These are phyloP conservation scores for Byssochlamys sp. DNA, from an alignment of 2,329 filamentous ascomycete species.

Conservation along the genomic window DNA sequence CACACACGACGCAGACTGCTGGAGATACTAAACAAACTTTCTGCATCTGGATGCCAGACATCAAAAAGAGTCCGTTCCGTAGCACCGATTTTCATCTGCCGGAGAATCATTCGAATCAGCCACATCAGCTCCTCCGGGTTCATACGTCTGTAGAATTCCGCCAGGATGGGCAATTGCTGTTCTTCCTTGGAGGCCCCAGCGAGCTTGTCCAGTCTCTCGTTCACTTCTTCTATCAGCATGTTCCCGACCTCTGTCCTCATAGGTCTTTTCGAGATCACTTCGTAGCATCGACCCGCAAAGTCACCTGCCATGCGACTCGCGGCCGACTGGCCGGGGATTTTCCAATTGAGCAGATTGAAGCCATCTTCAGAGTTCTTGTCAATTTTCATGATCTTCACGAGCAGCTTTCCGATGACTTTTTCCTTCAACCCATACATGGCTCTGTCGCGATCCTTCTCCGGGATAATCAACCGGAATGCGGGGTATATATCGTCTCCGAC, in stretches of 20 bases:
- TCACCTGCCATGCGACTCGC: slow-evolving; percentile 67
- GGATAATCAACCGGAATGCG: slow-evolving; percentile 79
- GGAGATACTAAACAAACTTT: slow-evolving; percentile 75
- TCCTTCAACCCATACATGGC: slow-evolving; percentile 93
- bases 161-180: slow-evolving; percentile 72
- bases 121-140: slow-evolving; percentile 87
- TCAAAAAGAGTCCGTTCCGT: slow-evolving; percentile 83
- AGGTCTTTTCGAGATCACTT: slow-evolving; percentile 74
- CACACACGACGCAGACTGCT: slow-evolving; percentile 84
- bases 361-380: slow-evolving; percentile 83
- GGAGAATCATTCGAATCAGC: slow-evolving; percentile 86
- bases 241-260: slow-evolving; percentile 63
- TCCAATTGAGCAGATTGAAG: slow-evolving; percentile 80
- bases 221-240: slow-evolving; percentile 83
- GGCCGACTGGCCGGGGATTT: slow-evolving; percentile 62
- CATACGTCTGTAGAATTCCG: slow-evolving; percentile 80
- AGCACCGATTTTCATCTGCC: slow-evolving; percentile 64
- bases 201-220: slow-evolving; percentile 70
- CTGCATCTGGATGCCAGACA: slow-evolving; percentile 69
- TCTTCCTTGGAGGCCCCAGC: slow-evolving; percentile 67
- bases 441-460: slow-evolving; percentile 83
- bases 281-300: slow-evolving; percentile 80
- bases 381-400: slow-evolving; percentile 90
- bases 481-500: slow-evolving; percentile 91
- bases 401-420: slow-evolving; percentile 73